Percentiles rank a stretch among this genome's conserved stretches.
These are phyloP conservation scores for Mycena galericulata DNA, from an alignment of 768 basidiomycete species.

Conservation along the genomic window DNA sequence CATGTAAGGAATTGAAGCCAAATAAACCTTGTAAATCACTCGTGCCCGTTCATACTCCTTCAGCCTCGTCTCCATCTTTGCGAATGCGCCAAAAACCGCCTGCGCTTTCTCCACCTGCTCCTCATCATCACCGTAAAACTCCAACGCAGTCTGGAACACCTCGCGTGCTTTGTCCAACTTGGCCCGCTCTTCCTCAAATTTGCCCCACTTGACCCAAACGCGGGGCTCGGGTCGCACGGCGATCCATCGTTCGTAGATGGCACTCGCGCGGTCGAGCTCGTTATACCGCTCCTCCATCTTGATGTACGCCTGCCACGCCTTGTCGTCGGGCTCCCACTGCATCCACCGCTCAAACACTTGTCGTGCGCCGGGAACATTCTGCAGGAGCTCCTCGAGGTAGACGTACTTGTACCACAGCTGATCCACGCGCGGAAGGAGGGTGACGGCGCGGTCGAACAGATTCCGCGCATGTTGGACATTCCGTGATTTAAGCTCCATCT, in stretches of 20 bases:
- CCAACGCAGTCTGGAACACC: slow-evolving; percentile 91
- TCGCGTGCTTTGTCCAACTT: slow-evolving; percentile 79
- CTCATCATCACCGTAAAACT: slow-evolving; percentile 90
- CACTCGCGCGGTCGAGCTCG: slow-evolving; percentile 91
- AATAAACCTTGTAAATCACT: slow-evolving; percentile 94
- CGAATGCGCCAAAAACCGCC: slow-evolving; percentile 92
- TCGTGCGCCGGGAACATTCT: slow-evolving; percentile 95
- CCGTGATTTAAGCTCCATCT: slow-evolving; percentile 98
- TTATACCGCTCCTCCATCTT: slow-evolving; percentile 96
- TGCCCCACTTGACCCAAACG: slow-evolving; percentile 37
- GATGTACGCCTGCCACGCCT: slow-evolving; percentile 99
- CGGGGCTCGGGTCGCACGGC: slow-evolving; percentile 57
- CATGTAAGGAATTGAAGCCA: not conserved
- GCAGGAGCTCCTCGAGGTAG: slow-evolving; percentile 95
- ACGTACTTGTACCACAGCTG: slow-evolving; percentile 99
- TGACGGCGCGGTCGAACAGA: slow-evolving; percentile 96
- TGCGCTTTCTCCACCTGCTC: slow-evolving; percentile 97
- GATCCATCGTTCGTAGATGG: slow-evolving; percentile 93
- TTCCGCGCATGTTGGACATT: slow-evolving; percentile 98
- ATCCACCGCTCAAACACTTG: slow-evolving; percentile 99
- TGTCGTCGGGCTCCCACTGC: slow-evolving; percentile 99
- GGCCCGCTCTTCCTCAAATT: slow-evolving; percentile 34
- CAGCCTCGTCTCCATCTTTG: slow-evolving; percentile 95
- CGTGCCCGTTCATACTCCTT: slow-evolving; percentile 98
- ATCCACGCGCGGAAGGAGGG: slow-evolving; percentile 94